Conservation (phyloP, 495 filamentous ascomycete species). For the Penicillium paxilli region DNA sequence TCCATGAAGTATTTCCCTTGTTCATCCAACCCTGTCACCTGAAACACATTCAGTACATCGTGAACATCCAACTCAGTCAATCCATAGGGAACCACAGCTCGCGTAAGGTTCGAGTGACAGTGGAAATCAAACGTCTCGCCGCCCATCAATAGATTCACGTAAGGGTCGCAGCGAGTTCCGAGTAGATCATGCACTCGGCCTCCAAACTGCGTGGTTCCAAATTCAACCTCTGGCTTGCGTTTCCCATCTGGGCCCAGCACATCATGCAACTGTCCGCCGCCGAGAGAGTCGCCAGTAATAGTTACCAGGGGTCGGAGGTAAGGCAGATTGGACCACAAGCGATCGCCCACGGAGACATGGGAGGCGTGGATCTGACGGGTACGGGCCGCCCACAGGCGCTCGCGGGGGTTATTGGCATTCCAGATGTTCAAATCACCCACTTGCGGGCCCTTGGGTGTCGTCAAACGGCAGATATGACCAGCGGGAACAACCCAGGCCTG, state of each 20-base stretch:
- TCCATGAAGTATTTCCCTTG: slow-evolving; percentile 79
- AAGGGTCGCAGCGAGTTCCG: slow-evolving; percentile 76
- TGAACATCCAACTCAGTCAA: slow-evolving; percentile 73
- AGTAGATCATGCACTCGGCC: slow-evolving; percentile 70
- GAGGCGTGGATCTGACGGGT: slow-evolving; percentile 76
- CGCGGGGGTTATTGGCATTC: slow-evolving; percentile 71
- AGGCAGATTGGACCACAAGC: slow-evolving; percentile 74
- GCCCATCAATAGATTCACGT: slow-evolving; percentile 71
- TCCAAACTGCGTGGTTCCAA: slow-evolving; percentile 46
- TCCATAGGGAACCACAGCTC: slow-evolving; percentile 66
- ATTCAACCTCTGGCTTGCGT: slow-evolving; percentile 33
- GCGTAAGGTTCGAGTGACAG: slow-evolving; percentile 78
- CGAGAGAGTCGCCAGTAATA: slow-evolving; percentile 68
- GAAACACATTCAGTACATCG: slow-evolving; percentile 81
- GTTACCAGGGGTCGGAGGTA: slow-evolving; percentile 74
- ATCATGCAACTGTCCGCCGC: slow-evolving; percentile 53
- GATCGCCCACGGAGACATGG: slow-evolving; percentile 67
- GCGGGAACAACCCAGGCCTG: slow-evolving; percentile 62
- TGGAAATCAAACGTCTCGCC: slow-evolving; percentile 72
- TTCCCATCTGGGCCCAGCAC: slow-evolving; percentile 39
- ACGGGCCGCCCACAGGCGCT: slow-evolving; percentile 76
- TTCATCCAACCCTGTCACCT: slow-evolving; percentile 72
- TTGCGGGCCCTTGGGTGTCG: slow-evolving; percentile 72
- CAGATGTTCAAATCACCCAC: slow-evolving; percentile 84
- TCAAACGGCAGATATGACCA: slow-evolving; percentile 67